A percentile compares a stretch with the other conserved stretches of the same genome.
Conservation (phyloP, 306 rosid species). For the Lathyrus aphaca region DNA sequence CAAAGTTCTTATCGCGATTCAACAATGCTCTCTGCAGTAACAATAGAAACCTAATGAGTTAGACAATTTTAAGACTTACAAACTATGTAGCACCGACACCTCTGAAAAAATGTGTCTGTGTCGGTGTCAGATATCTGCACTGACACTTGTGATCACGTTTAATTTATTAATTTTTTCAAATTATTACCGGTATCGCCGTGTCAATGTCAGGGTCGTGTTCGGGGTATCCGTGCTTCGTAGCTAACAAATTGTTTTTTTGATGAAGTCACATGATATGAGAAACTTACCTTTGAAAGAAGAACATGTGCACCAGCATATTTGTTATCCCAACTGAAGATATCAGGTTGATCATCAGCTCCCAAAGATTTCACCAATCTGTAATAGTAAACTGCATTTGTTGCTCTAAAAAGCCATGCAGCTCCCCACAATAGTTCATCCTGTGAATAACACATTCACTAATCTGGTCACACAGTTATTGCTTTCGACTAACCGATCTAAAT, state of each 20-base stretch:
- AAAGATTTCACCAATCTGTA: constrained; percentile 60
- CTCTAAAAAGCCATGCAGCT: constrained; percentile 88
- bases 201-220: too few relatives aligned
- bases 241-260: constrained; percentile 9
- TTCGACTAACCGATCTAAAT: not conserved
- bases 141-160: too few relatives aligned
- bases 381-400: constrained; percentile 69
- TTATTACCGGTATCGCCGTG: too few relatives aligned
- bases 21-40: constrained; percentile 59
- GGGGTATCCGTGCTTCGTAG: too few relatives aligned
- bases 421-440: constrained; percentile 96
- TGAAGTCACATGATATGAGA: not conserved
- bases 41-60: not conserved
- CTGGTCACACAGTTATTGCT: not conserved
- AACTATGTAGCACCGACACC: too few relatives aligned
- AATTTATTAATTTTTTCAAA: too few relatives aligned
- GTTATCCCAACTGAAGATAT: constrained; percentile 96
- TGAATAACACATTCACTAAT: not conserved
- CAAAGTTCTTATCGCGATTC: constrained; percentile 66
- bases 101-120: too few relatives aligned
- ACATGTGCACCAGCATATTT: constrained; percentile 92
- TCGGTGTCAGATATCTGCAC: too few relatives aligned
- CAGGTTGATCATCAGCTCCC: constrained; percentile 78
- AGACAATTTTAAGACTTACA: constrained; percentile 21
- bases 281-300: constrained; percentile 76